Base-by-base conservation (phyloP, 192 early-diverging fungal species). In the Umbelopsis sp. region DNA sequence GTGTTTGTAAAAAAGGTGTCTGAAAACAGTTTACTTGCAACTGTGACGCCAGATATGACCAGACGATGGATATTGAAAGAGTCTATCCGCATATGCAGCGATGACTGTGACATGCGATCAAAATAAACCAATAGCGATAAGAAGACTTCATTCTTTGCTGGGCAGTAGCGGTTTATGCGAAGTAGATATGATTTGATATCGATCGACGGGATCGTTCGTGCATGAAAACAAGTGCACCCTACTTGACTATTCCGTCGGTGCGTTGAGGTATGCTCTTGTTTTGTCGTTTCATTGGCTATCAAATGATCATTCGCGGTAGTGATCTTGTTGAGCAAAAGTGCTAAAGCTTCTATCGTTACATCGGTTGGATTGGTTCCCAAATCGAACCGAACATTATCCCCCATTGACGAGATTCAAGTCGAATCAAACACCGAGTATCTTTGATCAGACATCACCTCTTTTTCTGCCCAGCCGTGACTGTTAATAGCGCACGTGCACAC, bases 1-100 rank as follows among this genome's bases (percentile, higher is more conserved):
- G 92, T 85, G 72, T 96, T 97, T 46, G 94, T 94, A 77, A 91
- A 97, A 68, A 95, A 97, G 30, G 95, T 87, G 74, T 97, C 95
- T 2, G 90, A 91, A 74, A 93, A 93, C 78, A 92, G 94, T 74
- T 97, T 97, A 51, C 91, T 89, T n/a, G 90, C 90, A 33, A 95
- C 83, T 84, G 95, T 91, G 46, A 94, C 86, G 15, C 88, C 94
- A 8, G 93, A 86, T 67, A 97, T 95, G 22, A 96, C 81, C 67
- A 97, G 79, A n/a, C 96, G 90, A 77, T 97, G 96, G 64, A 97
- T 90, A 64, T 93, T 94, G 72, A 88, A 94, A 21, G 92, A 91
- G 76, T 94, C 90, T 23, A 97, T 87, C n/a, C 86, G 82, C 41
- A 96, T 88, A 44, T 77, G 74, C 11, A 75, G 73, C 15, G 85